Evolutionary conservation across 768 basidiomycete genomes (phyloP).

Genomic region (Kwoniella sp.): DNA sequence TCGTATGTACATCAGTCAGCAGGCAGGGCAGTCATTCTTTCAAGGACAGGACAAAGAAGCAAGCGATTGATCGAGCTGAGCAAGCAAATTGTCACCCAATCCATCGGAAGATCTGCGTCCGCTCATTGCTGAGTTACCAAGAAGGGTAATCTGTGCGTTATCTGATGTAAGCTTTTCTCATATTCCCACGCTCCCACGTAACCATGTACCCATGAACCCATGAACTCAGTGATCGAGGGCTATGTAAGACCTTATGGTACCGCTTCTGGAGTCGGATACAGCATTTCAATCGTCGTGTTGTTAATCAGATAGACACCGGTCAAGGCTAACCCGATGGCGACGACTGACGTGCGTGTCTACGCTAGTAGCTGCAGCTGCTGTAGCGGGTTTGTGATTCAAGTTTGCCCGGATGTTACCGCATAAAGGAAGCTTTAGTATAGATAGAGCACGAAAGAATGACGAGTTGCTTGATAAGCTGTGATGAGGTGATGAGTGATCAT

Average conservation of each 20-base stretch:
- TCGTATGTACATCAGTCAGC: no score
- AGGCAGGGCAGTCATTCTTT: no score
- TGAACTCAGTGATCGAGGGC: no score
- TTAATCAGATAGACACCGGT: not conserved
- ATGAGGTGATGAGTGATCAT: constrained; percentile 1
- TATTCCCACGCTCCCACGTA: constrained; percentile 1
- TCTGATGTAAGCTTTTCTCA: not conserved
- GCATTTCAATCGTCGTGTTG: not conserved
- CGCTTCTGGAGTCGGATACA: no score
- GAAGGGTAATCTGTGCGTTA: not conserved
- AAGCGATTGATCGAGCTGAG: no score
- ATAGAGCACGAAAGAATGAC: not conserved
- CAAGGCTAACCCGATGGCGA: not conserved
- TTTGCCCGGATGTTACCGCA: no score
- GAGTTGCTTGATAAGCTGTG: not conserved
- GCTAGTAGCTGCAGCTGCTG: no score
- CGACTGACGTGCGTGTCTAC: not conserved
- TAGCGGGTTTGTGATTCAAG: no score
- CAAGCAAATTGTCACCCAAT: no score
- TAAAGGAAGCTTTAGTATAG: no score
- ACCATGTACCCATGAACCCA: not conserved
- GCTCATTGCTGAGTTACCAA: not conserved
- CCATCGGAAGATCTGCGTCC: not conserved
- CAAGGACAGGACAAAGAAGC: no score
- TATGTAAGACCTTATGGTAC: no score